Evolutionary conservation across 331 rosid species (phyloP).

Genomic region (Saraca asoca): DNA sequence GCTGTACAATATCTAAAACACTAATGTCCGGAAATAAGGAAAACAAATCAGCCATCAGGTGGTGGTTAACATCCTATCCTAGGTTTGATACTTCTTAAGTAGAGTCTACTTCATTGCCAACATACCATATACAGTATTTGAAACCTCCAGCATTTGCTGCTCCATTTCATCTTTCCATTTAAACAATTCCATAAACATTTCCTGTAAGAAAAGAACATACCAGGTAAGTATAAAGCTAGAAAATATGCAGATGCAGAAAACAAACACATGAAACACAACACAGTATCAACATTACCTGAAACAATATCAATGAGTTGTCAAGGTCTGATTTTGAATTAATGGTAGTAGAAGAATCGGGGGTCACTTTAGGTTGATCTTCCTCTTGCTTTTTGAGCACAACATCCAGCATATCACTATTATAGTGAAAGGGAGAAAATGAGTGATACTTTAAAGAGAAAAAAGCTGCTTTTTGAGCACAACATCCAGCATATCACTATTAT

Average conservation of each 20-base stretch:
- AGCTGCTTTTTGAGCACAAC: constrained; percentile 45
- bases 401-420: constrained; percentile 51
- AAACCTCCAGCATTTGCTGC: constrained; percentile 64
- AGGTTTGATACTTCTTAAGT: constrained; percentile 32
- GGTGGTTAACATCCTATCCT: constrained; percentile 47
- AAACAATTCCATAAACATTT: constrained; percentile 66
- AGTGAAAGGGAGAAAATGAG: constrained; percentile 37
- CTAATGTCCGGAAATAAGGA: constrained; percentile 32
- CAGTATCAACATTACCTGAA: constrained; percentile 58
- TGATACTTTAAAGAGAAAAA: not conserved
- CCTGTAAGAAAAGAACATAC: constrained; percentile 46
- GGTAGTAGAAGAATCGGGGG: constrained; percentile 80
- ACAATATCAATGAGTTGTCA: constrained; percentile 57
- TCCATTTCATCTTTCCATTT: constrained; percentile 82
- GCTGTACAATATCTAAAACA: constrained; percentile 61
- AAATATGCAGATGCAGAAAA: constrained; percentile 5
- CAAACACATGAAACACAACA: not conserved
- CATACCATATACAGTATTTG: constrained; percentile 60
- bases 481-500: constrained; percentile 51
- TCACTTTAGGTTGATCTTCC: constrained; percentile 64
- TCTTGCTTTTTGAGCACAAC: constrained; percentile 46
- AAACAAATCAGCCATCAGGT: constrained; percentile 27
- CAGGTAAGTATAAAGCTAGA: constrained; percentile 17
- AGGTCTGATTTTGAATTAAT: constrained; percentile 66
- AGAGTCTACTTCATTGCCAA: constrained; percentile 47